Conservation (phyloP, 2,329 filamentous ascomycete species). For the Fusarium staphyleae region DNA sequence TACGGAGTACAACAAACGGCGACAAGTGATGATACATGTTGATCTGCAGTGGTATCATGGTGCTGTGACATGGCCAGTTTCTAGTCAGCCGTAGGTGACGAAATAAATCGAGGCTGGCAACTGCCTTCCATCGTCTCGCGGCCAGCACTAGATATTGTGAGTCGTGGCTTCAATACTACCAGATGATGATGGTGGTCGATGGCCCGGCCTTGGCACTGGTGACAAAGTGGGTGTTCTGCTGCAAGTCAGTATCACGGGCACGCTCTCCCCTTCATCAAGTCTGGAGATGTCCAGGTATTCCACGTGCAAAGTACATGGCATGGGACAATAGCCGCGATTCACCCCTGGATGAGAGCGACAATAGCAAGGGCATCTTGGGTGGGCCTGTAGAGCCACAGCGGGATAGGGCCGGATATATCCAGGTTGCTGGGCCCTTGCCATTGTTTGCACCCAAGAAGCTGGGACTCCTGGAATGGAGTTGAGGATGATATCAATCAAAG, state of each 20-base stretch:
- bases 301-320: conserved; percentile 1
- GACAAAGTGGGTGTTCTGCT: conserved; percentile 18
- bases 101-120: background rate
- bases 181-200: background rate
- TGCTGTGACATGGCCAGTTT: background rate
- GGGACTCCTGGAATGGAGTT: background rate
- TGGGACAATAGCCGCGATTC: background rate
- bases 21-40: conserved; percentile 4
- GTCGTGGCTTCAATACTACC: no score
- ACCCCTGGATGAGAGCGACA: background rate
- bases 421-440: background rate
- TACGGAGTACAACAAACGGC: background rate
- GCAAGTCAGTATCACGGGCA: conserved; percentile 9
- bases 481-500: conserved; percentile 8
- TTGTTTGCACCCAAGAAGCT: conserved; percentile 1
- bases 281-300: conserved; percentile 1
- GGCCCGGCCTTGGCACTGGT: conserved; percentile 20
- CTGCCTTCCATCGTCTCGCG: no score
- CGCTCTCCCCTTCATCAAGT: conserved; percentile 2
- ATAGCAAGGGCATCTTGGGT: background rate
- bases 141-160: no score
- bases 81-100: conserved; percentile 7
- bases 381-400: background rate
- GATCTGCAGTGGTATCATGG: conserved; percentile 16
- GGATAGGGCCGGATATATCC: conserved; percentile 1